Conservation (phyloP, 495 filamentous ascomycete species). For the Penicillium bialowiezense region DNA sequence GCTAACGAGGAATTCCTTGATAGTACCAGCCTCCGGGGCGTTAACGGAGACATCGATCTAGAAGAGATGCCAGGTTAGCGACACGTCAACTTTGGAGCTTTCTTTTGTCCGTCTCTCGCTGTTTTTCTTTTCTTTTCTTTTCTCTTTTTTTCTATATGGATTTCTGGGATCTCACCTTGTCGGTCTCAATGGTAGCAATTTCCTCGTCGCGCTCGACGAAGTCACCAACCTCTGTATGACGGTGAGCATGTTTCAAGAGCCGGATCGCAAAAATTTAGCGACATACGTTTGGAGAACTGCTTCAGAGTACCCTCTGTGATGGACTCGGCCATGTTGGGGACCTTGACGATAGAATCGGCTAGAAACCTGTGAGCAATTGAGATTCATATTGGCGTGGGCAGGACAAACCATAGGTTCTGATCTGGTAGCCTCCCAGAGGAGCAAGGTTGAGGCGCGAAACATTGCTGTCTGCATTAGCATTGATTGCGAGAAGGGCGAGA, state of each 20-base stretch:
- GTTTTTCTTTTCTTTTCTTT: too few relatives aligned
- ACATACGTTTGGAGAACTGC: slow-evolving; percentile 81
- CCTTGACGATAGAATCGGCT: slow-evolving; percentile 85
- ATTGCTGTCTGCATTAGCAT: slow-evolving; percentile 19
- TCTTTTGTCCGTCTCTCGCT: too few relatives aligned
- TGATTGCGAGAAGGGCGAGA: neutral
- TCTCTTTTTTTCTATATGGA: too few relatives aligned
- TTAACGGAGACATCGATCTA: slow-evolving; percentile 96
- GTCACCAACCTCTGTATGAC: slow-evolving; percentile 72
- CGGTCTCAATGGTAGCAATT: slow-evolving; percentile 99
- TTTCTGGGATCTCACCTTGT: slow-evolving; percentile 66
- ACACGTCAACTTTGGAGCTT: neutral
- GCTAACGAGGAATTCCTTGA: slow-evolving; percentile 87
- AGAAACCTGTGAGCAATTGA: slow-evolving; percentile 8
- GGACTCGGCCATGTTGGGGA: slow-evolving; percentile 97
- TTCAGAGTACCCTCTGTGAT: slow-evolving; percentile 97
- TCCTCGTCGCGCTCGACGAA: slow-evolving; percentile 95
- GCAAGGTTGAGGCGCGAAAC: slow-evolving; percentile 26
- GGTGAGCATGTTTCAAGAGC: slow-evolving; percentile 20
- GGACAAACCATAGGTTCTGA: slow-evolving; percentile 37
- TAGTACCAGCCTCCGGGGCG: slow-evolving; percentile 83
- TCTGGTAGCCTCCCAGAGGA: slow-evolving; percentile 32
- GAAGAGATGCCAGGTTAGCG: slow-evolving; percentile 10
- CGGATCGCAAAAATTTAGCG: neutral
- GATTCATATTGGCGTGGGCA: neutral